Percentiles rank a stretch among this genome's conserved stretches.
Conservation (phyloP, 352 stramenopile species). For the Phytophthora pisi region DNA sequence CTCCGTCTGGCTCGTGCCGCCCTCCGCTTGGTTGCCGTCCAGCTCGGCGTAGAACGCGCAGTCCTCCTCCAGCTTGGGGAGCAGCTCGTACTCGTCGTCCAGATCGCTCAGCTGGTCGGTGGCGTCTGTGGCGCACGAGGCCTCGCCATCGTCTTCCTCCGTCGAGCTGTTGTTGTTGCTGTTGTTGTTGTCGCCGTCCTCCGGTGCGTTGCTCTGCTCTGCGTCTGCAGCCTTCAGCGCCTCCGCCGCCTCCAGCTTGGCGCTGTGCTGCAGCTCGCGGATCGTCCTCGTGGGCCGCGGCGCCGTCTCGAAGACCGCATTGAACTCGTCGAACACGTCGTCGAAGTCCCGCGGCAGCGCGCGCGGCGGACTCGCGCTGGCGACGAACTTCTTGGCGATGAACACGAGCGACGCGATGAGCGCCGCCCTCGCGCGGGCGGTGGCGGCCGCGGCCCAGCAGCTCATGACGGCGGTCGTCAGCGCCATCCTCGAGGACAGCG, state of each 20-base stretch:
- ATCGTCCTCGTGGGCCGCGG: constrained; percentile 20
- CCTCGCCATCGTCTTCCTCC: constrained; percentile 32
- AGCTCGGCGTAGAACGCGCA: constrained; percentile 39
- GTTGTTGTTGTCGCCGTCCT: constrained; percentile 14
- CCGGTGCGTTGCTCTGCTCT: constrained; percentile 11
- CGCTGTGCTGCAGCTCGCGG: constrained; percentile 22
- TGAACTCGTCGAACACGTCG: constrained; percentile 43
- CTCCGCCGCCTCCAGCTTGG: constrained; percentile 14
- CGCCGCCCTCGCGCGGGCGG: constrained; percentile 21
- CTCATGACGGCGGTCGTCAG: constrained; percentile 27
- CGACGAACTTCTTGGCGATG: constrained; percentile 40
- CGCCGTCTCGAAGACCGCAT: constrained; percentile 37
- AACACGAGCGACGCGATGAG: constrained; percentile 38
- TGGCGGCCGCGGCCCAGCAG: constrained; percentile 31
- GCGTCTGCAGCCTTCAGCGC: background rate
- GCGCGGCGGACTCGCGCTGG: constrained; percentile 15
- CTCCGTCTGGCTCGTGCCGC: constrained; percentile 19
- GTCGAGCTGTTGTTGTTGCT: background rate
- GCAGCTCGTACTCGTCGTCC: constrained; percentile 45
- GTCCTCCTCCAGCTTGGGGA: constrained; percentile 39
- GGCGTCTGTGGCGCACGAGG: constrained; percentile 38
- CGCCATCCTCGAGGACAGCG: constrained; percentile 31
- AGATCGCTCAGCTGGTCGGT: constrained; percentile 49
- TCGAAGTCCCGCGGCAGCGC: constrained; percentile 18
- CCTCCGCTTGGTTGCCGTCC: constrained; percentile 31